Base-by-base conservation (phyloP, 768 basidiomycete species). In the Mrakia blollopis region DNA sequence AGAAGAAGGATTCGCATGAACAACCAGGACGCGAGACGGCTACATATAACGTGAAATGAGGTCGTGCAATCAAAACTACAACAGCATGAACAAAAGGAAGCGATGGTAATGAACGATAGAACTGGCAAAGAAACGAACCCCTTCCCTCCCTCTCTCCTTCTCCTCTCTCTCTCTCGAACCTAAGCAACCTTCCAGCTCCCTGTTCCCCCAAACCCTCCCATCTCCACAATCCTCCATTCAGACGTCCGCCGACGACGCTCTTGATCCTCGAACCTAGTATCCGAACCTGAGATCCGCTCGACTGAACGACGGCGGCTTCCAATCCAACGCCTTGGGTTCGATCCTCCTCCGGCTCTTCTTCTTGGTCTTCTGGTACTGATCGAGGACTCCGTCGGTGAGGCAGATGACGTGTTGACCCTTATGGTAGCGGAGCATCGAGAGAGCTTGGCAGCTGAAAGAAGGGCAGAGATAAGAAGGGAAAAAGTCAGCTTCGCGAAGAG, bases 221-320 rank as follows among this genome's bases (percentile, higher is more conserved):
- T 50, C 60, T 1, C 11, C 60, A n/a, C 30, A 11, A n/a, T 61
- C 60, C 60, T 61, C 21, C 60, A 14, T 32, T 11, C 60, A n/a
- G 11, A 11, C 7, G n/a, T 61, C 16, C 18, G 47, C 16, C 47
- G 47, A 14, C 44, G 44, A 50, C 47, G 47, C 16, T 18, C 16
- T 18, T 14, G 16, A 16, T 21, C 47, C 47, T 50, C 47, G n/a
- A 21, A 21, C 50, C 44, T 35, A 72, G 52, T 72, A 86, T 10
- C 86, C 86, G 81, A 94, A 94, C 77, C 93, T 89, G 78, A 94
- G 86, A 84, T 94, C 92, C 80, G 93, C 93, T 50, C 92, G 88
- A 70, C 92, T 92, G 84, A 96, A 94, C 63, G 91, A 90, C 23
- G 93, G 97, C 74, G 97, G 96, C 83, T 95, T 97, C 97, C 97